Evolutionary conservation across 805 yeast species (phyloP), one percentile per base, ranked within the genome.

Genomic region (Starmerella roubikii): DNA sequence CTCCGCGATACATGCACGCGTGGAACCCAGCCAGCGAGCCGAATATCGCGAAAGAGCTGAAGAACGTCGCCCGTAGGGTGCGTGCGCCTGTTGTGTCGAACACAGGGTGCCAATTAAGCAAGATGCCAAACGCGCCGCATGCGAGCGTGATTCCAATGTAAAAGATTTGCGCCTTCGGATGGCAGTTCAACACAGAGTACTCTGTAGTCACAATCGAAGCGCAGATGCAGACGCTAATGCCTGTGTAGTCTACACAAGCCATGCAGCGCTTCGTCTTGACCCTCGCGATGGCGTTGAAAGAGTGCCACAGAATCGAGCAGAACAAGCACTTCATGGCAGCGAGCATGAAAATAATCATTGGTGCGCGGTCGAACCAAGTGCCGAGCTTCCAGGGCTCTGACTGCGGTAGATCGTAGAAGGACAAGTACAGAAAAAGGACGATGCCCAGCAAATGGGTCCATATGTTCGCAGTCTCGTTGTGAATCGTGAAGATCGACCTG

Each of bases 171-270:
- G 65, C 46, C 15, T 55, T 32, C 4, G 78, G 76, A 50, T 71
- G 71, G 48, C 78, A 66, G 54, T 72, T 76, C 37, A 88, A 67
- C 1, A 86, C 69, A 16, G 82, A 72, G 57, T 82, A 85, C 58
- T 88, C 94, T 0, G 88, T 78, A 3, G 94, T 74, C 32, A 91
- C 64, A 33, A 91, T 79, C 2, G 94, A 81, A 13, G 93, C 88
- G 0, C 94, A 79, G 50, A 88, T 86, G 47, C 91, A 64, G 12
- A 85, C 69, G 0, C 96, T 84, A 49, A 88, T 88, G 2, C 98
- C 98, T 6, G 93, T 78, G 59, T 88, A 88, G 62, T 88, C 98
- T 31, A 86, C 74, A 58, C 98, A 91, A 0, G 95, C 95, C 60
- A 81, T 83, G 38, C 74, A 71, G 47, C 76, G 68, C 55, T 94